Conservation (phyloP, 352 stramenopile genomes). For the Phytopythium litorale region DNA sequence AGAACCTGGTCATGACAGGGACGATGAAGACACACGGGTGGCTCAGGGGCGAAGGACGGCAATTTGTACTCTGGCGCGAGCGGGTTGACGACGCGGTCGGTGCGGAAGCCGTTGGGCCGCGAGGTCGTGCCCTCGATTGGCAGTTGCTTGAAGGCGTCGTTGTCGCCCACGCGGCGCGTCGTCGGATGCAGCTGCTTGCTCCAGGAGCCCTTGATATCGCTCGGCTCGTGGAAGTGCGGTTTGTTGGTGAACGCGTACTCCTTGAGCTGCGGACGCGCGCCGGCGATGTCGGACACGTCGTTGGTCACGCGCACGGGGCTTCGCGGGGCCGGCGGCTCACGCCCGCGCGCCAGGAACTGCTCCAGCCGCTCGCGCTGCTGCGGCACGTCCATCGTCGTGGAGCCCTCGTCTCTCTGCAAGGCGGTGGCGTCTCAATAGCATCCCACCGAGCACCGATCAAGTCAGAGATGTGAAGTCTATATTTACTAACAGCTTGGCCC, state of each 20-base stretch:
- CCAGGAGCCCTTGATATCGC: slow-evolving; percentile 53
- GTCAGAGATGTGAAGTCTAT: background rate
- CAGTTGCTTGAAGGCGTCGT: slow-evolving; percentile 68
- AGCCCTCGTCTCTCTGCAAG: background rate
- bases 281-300: slow-evolving; percentile 61
- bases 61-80: slow-evolving; percentile 60
- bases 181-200: slow-evolving; percentile 63
- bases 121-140: slow-evolving; percentile 57
- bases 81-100: slow-evolving; percentile 62
- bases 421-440: background rate
- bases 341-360: slow-evolving; percentile 41
- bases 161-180: slow-evolving; percentile 34
- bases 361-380: slow-evolving; percentile 36
- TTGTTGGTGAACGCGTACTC: slow-evolving; percentile 65
- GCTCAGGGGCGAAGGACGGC: slow-evolving; percentile 37
- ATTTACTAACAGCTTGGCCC: background rate
- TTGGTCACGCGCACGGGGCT: slow-evolving; percentile 48
- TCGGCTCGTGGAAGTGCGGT: slow-evolving; percentile 54
- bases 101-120: slow-evolving; percentile 49
- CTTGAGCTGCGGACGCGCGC: slow-evolving; percentile 47
- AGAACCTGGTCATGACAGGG: background rate
- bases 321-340: slow-evolving; percentile 11
- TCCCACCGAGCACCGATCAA: background rate
- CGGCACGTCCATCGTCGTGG: slow-evolving; percentile 11
- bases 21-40: slow-evolving; percentile 20